A percentile compares a stretch with the other conserved stretches of the same genome.
Evolutionary conservation across 192 early-diverging fungal species (phyloP).

Genomic region (Gaertneriomyces sp.): DNA sequence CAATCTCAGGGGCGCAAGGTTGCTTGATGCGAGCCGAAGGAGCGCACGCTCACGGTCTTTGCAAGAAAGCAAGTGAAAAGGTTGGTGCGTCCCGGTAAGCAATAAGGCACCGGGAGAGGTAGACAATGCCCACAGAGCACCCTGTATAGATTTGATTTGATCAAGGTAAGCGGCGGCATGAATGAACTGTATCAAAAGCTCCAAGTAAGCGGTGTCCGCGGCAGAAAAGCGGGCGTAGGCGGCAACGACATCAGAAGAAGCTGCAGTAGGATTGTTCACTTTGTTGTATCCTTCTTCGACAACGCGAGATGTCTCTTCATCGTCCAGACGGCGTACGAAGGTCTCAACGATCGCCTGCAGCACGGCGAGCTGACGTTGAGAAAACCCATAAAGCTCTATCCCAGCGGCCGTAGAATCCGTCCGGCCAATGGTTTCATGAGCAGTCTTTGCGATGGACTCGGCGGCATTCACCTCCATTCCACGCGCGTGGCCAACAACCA

Average conservation of each 20-base stretch:
- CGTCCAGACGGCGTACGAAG: slow-evolving; percentile 40
- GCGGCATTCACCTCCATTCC: too few relatives aligned
- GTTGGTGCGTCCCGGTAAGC: slow-evolving; percentile 20
- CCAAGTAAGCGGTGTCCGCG: slow-evolving; percentile 8
- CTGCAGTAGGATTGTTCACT: slow-evolving; percentile 18
- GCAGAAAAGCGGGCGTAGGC: slow-evolving; percentile 22
- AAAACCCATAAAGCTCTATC: not conserved
- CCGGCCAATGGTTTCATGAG: too few relatives aligned
- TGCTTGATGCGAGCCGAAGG: slow-evolving; percentile 21
- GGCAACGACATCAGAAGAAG: slow-evolving; percentile 26
- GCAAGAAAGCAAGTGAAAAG: slow-evolving; percentile 28
- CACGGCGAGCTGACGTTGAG: slow-evolving; percentile 6
- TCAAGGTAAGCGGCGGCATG: slow-evolving; percentile 6
- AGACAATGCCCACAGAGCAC: slow-evolving; percentile 28
- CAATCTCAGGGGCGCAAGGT: slow-evolving; percentile 22
- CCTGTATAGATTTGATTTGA: slow-evolving; percentile 14
- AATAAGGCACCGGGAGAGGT: slow-evolving; percentile 29
- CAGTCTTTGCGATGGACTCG: too few relatives aligned
- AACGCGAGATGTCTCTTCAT: slow-evolving; percentile 30
- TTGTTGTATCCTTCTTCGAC: slow-evolving; percentile 24
- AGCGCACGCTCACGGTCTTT: slow-evolving; percentile 34
- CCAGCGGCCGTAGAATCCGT: too few relatives aligned
- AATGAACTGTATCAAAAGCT: slow-evolving; percentile 7
- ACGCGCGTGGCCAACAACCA: too few relatives aligned
- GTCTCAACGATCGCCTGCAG: slow-evolving; percentile 47